A percentile compares a stretch with the other conserved stretches of the same genome.
Evolutionary conservation across 208 protist genomes (phyloP).

Genomic region (Crithidia mellificae): DNA sequence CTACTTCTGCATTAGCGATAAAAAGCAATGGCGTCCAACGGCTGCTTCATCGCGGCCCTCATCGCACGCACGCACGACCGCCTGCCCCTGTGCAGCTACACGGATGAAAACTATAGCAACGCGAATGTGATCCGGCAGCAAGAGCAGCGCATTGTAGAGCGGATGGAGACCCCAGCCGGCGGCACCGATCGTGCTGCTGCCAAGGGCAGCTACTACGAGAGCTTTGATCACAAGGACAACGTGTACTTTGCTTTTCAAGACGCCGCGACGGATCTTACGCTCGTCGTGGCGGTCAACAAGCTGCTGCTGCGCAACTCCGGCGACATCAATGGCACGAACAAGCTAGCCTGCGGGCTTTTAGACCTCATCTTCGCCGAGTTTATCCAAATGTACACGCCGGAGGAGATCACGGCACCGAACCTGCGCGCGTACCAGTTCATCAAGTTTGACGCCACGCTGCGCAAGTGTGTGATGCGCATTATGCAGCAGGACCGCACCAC

Average conservation of each 20-base stretch:
- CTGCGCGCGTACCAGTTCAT: constrained; percentile 88
- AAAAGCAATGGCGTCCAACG: constrained; percentile 68
- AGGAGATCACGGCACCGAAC: constrained; percentile 53
- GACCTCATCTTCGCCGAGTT: constrained; percentile 85
- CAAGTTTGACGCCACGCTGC: constrained; percentile 85
- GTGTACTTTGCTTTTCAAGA: constrained; percentile 92
- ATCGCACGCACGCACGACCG: constrained; percentile 85
- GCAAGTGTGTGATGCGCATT: constrained; percentile 65
- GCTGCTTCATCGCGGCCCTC: constrained; percentile 88
- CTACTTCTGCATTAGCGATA: neutral
- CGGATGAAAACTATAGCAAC: constrained; percentile 85
- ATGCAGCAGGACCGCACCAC: constrained; percentile 71
- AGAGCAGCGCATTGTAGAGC: constrained; percentile 82
- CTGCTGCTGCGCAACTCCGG: constrained; percentile 80
- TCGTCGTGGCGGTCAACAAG: constrained; percentile 90
- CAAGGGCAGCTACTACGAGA: constrained; percentile 88
- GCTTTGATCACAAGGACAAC: constrained; percentile 89
- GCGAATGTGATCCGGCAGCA: constrained; percentile 75
- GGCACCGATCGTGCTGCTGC: constrained; percentile 40
- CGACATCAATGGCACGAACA: constrained; percentile 74
- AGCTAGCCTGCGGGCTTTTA: constrained; percentile 80
- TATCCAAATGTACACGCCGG: constrained; percentile 51
- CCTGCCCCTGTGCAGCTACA: constrained; percentile 82
- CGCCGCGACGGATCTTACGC: constrained; percentile 79
- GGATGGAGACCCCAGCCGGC: constrained; percentile 76